Base-by-base conservation (phyloP, 2,329 filamentous ascomycete species). In the Mycosphaerelloides madeirae region DNA sequence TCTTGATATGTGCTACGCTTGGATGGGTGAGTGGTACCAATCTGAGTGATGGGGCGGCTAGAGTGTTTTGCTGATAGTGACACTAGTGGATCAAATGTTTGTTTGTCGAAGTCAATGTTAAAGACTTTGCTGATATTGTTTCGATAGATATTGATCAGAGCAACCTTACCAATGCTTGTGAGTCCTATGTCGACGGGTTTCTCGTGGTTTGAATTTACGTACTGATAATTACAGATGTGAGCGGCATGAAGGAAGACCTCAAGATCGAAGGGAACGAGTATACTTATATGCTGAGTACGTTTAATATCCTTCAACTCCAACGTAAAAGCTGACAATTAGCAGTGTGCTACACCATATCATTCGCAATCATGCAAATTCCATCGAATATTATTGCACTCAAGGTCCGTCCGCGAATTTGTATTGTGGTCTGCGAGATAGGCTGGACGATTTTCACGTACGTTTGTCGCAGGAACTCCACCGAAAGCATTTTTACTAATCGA, bases 171-270 rank as follows among this genome's bases (percentile, higher is more conserved):
- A 47, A 47, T 38, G 44, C 44, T 20, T 47, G 43, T 46, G n/a
- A 29, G 43, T 33, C 31, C n/a, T n/a, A n/a, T n/a, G n/a, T 8
- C 6, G 31, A 33, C n/a, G 16, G 31, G 31, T 7, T 8, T 8
- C 7, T 33, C n/a, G 31, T 15, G 31, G 31, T 16, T 3, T 6
- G n/a, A 4, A 38, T 4, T 16, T 12, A n/a, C 11, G 8, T 25
- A 31, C 37, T 46, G 28, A 41, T 31, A 3, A 8, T 7, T 16
- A 6, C 31, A 46, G 43, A 47, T 33, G 64, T 70, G 9, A 57
- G 62, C 34, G 68, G 68, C 2, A 70, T 70, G 68, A 63, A 63
- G 45, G 66, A 69, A 49, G 67, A 69, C 37, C 49, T 70, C 31
- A 45, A 55, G 19, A 43, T 49, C 22, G 18, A 49, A 65, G 66